Evolutionary conservation across 202 grass and related monocot species (phyloP).

Genomic region (Elaeis oleifera): DNA sequence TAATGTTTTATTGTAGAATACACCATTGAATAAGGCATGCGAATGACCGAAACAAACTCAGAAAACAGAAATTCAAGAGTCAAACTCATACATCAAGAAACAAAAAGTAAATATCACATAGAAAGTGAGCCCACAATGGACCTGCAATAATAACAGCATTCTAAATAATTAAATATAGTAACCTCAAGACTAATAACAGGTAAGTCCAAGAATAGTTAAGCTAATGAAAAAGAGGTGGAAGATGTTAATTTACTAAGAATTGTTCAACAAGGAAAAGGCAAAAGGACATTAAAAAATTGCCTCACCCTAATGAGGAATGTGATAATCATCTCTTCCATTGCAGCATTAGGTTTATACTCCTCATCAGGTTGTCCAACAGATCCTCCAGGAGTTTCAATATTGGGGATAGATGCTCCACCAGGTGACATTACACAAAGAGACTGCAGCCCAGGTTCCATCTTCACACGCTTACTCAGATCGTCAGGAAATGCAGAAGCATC

Average conservation of each 20-base stretch:
- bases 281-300: not conserved
- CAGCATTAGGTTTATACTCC: constrained; percentile 99
- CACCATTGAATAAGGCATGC: too few species aligned
- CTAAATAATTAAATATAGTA: too few species aligned
- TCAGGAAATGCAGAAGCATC: constrained; percentile 57
- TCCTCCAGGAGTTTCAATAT: constrained; percentile 94
- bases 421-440: constrained; percentile 90
- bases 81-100: too few species aligned
- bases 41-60: too few species aligned
- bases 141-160: too few species aligned
- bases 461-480: constrained; percentile 95
- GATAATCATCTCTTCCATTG: constrained; percentile 99
- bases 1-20: too few species aligned
- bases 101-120: too few species aligned
- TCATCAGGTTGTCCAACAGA: constrained; percentile 81
- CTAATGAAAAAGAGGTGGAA: not conserved
- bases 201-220: not conserved
- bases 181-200: too few species aligned
- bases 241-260: not conserved
- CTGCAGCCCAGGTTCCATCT: constrained; percentile 88
- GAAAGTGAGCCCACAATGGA: too few species aligned
- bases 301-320: constrained; percentile 96
- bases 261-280: not conserved
- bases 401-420: constrained; percentile 74
- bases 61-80: too few species aligned